These are phyloP conservation scores for Boletellus ananas DNA, from an alignment of 768 basidiomycete species.

Conservation along the genomic window DNA sequence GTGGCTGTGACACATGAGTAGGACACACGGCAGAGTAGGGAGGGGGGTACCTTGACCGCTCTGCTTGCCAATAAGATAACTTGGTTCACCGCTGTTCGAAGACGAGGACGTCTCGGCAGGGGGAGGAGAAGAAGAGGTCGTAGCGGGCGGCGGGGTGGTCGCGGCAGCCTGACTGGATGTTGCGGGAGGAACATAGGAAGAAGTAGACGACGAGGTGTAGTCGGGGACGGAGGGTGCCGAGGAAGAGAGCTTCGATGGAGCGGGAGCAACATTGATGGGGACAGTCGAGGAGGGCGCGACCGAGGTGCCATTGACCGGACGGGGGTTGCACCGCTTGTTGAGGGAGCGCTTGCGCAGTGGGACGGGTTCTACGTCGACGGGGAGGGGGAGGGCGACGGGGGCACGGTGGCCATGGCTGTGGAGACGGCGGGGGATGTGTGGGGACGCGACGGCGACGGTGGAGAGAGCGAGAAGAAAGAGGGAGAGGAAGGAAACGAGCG, in stretches of 20 bases:
- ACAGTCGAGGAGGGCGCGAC: background rate
- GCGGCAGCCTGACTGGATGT: background rate
- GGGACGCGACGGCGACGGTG: constrained; percentile 33
- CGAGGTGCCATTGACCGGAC: constrained; percentile 12
- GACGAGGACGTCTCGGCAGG: constrained; percentile 19
- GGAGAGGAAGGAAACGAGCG: constrained; percentile 41
- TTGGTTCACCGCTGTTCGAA: constrained; percentile 19
- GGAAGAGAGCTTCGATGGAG: background rate
- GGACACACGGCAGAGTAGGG: background rate
- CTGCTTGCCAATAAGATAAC: constrained; percentile 48
- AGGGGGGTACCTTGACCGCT: constrained; percentile 41
- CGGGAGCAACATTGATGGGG: constrained; percentile 24
- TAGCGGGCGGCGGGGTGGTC: background rate
- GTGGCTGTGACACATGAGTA: constrained; percentile 26
- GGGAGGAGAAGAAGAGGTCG: constrained; percentile 3
- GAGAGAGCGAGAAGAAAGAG: constrained; percentile 43
- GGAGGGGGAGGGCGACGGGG: background rate
- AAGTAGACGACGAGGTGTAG: background rate
- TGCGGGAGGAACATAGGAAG: background rate
- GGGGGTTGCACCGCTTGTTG: constrained; percentile 25
- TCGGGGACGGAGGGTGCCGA: background rate
- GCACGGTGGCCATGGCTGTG: constrained; percentile 22
- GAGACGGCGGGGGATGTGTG: constrained; percentile 33
- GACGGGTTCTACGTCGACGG: background rate
- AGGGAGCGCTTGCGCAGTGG: constrained; percentile 25